These are phyloP conservation scores for Eucalyptus microcorys DNA, from an alignment of 345 rosid species.

Conservation along the genomic window DNA sequence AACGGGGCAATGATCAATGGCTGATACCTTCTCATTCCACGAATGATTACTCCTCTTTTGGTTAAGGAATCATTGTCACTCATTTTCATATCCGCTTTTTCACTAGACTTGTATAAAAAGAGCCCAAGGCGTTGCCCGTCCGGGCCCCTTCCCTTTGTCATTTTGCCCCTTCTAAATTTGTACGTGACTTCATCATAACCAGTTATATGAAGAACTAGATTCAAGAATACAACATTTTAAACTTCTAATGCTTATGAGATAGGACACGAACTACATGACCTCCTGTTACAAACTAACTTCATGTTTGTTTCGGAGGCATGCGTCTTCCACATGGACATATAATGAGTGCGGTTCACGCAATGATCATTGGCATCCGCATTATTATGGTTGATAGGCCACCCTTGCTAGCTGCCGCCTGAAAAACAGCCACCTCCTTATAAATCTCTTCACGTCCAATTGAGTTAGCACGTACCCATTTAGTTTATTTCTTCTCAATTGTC, in stretches of 20 bases:
- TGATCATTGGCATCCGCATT: neutral
- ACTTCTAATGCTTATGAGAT: neutral
- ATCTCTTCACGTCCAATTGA: neutral
- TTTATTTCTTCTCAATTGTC: neutral
- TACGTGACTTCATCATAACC: neutral
- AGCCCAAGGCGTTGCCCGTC: neutral
- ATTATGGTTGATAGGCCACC: neutral
- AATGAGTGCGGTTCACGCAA: neutral
- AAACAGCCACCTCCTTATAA: neutral
- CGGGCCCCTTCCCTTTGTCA: neutral
- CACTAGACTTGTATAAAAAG: neutral
- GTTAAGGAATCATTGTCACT: neutral
- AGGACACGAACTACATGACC: neutral
- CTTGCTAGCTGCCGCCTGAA: neutral
- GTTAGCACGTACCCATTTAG: neutral
- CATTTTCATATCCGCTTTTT: neutral
- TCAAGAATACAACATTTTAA: neutral
- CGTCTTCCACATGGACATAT: neutral
- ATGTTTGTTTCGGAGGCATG: neutral
- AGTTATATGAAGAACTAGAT: neutral
- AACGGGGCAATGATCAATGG: neutral
- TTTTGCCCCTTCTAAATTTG: neutral
- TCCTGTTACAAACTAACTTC: neutral
- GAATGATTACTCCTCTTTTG: neutral
- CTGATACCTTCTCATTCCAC: neutral